phyloP scores from a whole-genome alignment of 306 rosid genomes.

The Malus sylvestris region DNA sequence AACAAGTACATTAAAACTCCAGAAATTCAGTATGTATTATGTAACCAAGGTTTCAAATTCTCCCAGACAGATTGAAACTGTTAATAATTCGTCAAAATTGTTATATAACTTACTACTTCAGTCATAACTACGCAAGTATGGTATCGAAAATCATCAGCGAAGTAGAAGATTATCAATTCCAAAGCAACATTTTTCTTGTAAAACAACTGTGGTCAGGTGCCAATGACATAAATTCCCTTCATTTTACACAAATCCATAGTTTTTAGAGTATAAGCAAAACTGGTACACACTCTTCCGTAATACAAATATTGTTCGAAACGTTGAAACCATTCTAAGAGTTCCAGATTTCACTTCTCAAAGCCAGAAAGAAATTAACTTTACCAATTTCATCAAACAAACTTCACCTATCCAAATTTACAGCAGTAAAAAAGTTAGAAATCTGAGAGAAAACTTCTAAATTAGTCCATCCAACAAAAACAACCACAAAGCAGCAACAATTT shows the following conservation, averaged over 20 bases:
- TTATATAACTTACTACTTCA: too few species aligned
- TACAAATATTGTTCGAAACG: neutral
- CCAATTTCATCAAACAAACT: neutral
- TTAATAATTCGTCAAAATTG: too few species aligned
- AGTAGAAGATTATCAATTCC: too few species aligned
- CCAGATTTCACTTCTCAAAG: neutral
- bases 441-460: neutral
- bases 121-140: too few species aligned
- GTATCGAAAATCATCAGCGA: too few species aligned
- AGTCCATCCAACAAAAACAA: neutral
- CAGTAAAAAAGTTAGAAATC: neutral
- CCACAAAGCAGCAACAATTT: neutral
- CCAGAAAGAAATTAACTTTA: neutral
- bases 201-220: neutral
- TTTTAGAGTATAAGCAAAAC: neutral
- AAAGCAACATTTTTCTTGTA: neutral
- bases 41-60: too few species aligned
- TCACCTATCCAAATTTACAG: neutral
- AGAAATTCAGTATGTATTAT: too few species aligned
- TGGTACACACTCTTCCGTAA: neutral
- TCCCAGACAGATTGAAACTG: too few species aligned
- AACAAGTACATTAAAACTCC: too few species aligned
- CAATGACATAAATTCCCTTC: neutral
- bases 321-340: neutral
- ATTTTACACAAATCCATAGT: neutral